These are phyloP conservation scores for Tulasnella sp. DNA, from an alignment of 768 basidiomycete genomes.

Conservation along the genomic window DNA sequence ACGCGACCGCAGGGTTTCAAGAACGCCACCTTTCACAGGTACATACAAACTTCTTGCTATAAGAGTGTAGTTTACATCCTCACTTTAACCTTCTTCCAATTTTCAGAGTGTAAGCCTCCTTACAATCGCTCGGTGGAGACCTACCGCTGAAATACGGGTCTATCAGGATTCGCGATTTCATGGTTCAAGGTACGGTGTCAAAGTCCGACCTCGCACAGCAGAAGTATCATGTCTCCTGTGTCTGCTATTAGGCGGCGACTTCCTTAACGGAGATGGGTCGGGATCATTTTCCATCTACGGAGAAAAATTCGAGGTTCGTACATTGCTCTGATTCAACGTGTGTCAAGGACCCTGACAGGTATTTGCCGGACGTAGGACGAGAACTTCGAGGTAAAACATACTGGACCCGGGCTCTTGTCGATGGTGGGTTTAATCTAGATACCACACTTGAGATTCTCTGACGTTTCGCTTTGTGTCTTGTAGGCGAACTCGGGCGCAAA, in stretches of 20 bases:
- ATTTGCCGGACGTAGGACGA: constrained; percentile 55
- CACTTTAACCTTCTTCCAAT: not conserved
- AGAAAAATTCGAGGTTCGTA: constrained; percentile 75
- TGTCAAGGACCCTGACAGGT: not conserved
- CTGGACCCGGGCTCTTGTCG: constrained; percentile 74
- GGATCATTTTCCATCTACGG: constrained; percentile 97
- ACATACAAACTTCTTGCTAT: constrained; percentile 26
- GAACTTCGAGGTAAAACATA: constrained; percentile 88
- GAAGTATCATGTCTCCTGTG: not conserved
- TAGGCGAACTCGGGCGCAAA: constrained; percentile 93
- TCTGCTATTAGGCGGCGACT: constrained; percentile 68
- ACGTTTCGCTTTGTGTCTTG: not conserved
- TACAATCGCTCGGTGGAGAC: not conserved
- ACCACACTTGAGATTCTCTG: not conserved
- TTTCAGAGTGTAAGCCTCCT: constrained; percentile 24
- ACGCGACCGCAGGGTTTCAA: constrained; percentile 87
- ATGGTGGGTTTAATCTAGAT: constrained; percentile 50
- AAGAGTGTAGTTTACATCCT: not conserved
- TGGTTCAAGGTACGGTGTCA: constrained; percentile 73
- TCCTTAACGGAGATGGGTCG: constrained; percentile 89
- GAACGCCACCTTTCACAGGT: constrained; percentile 87
- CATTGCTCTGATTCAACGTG: not conserved
- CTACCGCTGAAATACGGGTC: not conserved
- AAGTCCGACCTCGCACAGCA: not conserved
- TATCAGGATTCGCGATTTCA: constrained; percentile 47